Conservation (phyloP, 176 grass and related monocot genomes). For the Oryza rufipogon region DNA sequence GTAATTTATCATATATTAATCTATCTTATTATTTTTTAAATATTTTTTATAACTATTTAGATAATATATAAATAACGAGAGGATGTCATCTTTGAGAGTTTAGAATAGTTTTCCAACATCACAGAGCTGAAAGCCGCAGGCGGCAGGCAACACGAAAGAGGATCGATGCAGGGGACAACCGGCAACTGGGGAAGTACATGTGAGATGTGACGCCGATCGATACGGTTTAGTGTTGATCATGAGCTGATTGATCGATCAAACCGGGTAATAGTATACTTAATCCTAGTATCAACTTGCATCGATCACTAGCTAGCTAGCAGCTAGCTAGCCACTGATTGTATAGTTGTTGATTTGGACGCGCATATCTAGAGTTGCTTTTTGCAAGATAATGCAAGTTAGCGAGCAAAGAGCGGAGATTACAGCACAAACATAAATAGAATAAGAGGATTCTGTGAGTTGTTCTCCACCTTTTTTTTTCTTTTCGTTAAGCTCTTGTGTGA, state of each 20-base stretch:
- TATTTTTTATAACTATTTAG: no score
- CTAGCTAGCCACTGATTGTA: not conserved
- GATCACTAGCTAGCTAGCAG: not conserved
- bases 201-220: slow-evolving; percentile 42
- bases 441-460: not conserved
- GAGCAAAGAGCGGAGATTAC: not conserved
- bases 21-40: no score
- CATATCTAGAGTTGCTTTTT: slow-evolving; percentile 23
- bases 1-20: no score
- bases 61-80: no score
- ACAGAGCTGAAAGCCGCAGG: no score
- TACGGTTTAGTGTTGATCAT: slow-evolving; percentile 29
- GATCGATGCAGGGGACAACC: no score
- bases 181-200: slow-evolving; percentile 30
- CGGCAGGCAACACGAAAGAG: no score
- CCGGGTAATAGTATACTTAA: slow-evolving; percentile 23
- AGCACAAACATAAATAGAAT: not conserved
- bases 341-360: slow-evolving; percentile 19
- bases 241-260: not conserved
- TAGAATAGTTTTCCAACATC: not conserved
- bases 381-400: slow-evolving; percentile 15
- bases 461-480: not conserved
- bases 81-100: no score
- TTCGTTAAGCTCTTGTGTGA: not conserved
- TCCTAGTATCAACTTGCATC: slow-evolving; percentile 39